phyloP scores from a whole-genome alignment of 2,329 filamentous ascomycete species.

The Pestalotiopsis sp. region DNA sequence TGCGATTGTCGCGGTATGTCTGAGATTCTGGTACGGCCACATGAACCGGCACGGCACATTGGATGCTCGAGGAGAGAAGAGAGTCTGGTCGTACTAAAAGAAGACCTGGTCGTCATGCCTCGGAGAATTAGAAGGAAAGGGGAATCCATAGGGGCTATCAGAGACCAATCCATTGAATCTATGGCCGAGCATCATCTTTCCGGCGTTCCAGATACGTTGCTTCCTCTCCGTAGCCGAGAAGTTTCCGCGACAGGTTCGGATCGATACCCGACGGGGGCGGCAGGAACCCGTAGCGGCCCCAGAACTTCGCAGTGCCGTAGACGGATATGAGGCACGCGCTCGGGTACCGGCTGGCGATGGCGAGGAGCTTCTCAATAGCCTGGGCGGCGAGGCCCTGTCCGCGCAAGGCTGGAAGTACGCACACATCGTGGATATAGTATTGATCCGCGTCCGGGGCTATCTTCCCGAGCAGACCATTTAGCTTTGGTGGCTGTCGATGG shows the following conservation, averaged over 20 bases:
- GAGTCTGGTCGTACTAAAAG: slow-evolving; percentile 26
- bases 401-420: slow-evolving; percentile 29
- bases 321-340: slow-evolving; percentile 36
- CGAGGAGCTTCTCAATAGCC: slow-evolving; percentile 26
- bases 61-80: slow-evolving; percentile 23
- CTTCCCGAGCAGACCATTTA: slow-evolving; percentile 31
- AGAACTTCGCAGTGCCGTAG: slow-evolving; percentile 36
- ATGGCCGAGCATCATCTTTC: not conserved
- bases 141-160: not conserved
- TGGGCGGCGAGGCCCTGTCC: slow-evolving; percentile 28
- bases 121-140: not conserved
- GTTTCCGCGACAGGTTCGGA: slow-evolving; percentile 28
- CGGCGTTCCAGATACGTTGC: slow-evolving; percentile 29
- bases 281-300: slow-evolving; percentile 34
- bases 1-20: slow-evolving; percentile 19
- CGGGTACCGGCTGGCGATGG: slow-evolving; percentile 25
- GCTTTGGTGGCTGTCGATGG: slow-evolving; percentile 28
- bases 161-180: not conserved
- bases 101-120: not conserved
- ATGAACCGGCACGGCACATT: slow-evolving; percentile 24
- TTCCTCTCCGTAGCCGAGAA: slow-evolving; percentile 34
- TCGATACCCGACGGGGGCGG: slow-evolving; percentile 19
- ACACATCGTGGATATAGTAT: slow-evolving; percentile 42
- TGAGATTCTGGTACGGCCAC: slow-evolving; percentile 24
- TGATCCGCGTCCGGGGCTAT: slow-evolving; percentile 33